Evolutionary conservation across 805 yeast species (phyloP), one percentile per base, ranked within the genome.

Genomic region (Debaryomyces prosopidis): DNA sequence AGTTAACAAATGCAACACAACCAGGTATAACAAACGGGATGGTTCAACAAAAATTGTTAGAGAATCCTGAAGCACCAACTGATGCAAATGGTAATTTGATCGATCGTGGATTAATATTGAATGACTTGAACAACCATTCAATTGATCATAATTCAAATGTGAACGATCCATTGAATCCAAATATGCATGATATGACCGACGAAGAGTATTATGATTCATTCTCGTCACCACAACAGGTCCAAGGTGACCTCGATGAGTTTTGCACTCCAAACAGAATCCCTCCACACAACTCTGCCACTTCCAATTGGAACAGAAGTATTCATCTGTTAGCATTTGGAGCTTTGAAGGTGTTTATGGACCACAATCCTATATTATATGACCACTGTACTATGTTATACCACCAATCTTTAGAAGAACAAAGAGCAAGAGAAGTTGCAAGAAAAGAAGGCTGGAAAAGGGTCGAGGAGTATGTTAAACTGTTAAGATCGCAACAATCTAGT

Each of bases 261-360:
- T 68, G 65, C 18, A 62, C 61, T 16, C 50, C 51, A 37, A 57
- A 52, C 49, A 61, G 61, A 31, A 57, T 69, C 36, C 73, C 72
- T 19, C 74, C 70, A 31, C 76, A 71, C 50, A 72, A 72, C 47
- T 69, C 73, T 34, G 76, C 76, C 27, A 71, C 79, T 5, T 68
- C 78, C 35, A 92, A 87, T 57, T 94, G 99, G 99, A 94, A 94
- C 66, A 80, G 94, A 57, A 89, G 96, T 32, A 91, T 94, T 36
- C 94, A 92, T 54, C 83, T 89, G 40, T 80, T 92, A 75, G 95
- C 96, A 1, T 90, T 82, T 69, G 87, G 87, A 46, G 97, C 98
- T 0, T 75, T 94, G 57, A 90, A 90, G 64, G 85, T 89, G 45
- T 91, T 94, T 60, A 82, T 91, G 83, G 97, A 92, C 59, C 85